Evolutionary conservation across 805 yeast species (phyloP).

Genomic region (Lipomyces japonicus): DNA sequence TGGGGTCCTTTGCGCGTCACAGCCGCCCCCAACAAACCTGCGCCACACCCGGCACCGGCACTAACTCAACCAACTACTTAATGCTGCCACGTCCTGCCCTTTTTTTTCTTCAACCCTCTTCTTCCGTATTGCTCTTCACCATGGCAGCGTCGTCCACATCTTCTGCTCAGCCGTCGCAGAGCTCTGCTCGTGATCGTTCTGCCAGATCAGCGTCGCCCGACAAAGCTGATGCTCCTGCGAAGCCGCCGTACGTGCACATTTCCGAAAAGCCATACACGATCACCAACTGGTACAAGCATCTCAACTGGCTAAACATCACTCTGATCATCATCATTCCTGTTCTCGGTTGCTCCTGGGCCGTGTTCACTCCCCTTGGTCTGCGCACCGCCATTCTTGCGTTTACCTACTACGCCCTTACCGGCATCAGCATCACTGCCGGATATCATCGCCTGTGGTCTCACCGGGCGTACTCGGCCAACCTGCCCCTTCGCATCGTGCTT

Average conservation of each 20-base stretch:
- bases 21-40: too few species aligned
- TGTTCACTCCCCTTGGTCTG: constrained; percentile 44
- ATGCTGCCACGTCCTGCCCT: too few species aligned
- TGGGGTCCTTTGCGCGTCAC: too few species aligned
- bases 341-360: constrained; percentile 44
- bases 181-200: neutral
- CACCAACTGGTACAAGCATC: constrained; percentile 64
- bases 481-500: constrained; percentile 47
- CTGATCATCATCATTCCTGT: constrained; percentile 57
- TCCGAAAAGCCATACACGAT: constrained; percentile 74
- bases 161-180: neutral
- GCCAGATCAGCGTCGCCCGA: neutral
- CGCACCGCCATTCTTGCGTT: constrained; percentile 55
- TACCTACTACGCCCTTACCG: constrained; percentile 55
- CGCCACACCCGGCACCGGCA: too few species aligned
- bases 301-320: constrained; percentile 68
- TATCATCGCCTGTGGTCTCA: constrained; percentile 78
- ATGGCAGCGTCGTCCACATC: neutral
- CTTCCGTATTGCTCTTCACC: too few species aligned
- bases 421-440: constrained; percentile 70
- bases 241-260: constrained; percentile 44
- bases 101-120: too few species aligned
- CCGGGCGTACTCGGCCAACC: constrained; percentile 49
- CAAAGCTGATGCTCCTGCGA: neutral
- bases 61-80: neutral